These are phyloP conservation scores for Cytospora piceae DNA, from an alignment of 2,329 filamentous ascomycete genomes.

Conservation along the genomic window DNA sequence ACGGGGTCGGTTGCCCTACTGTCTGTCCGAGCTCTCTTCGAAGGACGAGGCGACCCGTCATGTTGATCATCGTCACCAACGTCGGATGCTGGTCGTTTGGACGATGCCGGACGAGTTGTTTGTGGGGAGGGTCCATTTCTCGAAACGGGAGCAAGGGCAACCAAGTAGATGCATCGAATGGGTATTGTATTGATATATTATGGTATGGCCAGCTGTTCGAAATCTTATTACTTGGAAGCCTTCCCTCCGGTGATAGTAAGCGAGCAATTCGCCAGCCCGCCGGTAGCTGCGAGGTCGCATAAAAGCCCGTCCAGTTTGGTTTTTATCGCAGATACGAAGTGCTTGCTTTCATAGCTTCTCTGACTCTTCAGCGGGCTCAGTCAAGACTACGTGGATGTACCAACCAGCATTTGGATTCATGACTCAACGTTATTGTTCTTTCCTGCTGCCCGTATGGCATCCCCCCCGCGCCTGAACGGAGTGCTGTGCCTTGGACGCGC, in stretches of 20 bases:
- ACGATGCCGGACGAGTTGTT: no score
- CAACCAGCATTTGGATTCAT: slow-evolving; percentile 47
- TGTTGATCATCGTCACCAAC: not conserved
- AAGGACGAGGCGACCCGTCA: not conserved
- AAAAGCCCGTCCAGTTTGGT: slow-evolving; percentile 41
- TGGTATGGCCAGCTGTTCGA: no score
- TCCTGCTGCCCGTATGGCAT: no score
- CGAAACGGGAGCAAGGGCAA: no score
- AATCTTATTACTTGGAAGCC: no score
- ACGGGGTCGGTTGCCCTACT: not conserved
- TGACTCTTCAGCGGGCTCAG: slow-evolving; percentile 37
- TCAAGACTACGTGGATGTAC: slow-evolving; percentile 43
- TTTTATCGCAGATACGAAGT: slow-evolving; percentile 36
- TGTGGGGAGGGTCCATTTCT: slow-evolving; percentile 30
- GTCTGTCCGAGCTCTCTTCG: not conserved
- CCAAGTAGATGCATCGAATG: no score
- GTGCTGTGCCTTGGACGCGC: slow-evolving; percentile 44
- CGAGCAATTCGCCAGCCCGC: slow-evolving; percentile 38
- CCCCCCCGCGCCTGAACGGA: slow-evolving; percentile 14
- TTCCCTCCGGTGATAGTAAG: no score
- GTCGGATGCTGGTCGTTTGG: not conserved
- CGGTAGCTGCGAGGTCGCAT: slow-evolving; percentile 47
- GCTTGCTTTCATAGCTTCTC: slow-evolving; percentile 43
- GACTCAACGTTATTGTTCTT: slow-evolving; percentile 45
- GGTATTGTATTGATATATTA: no score